Evolutionary conservation across 768 basidiomycete species (phyloP), one percentile per base, ranked within the genome.

Genomic region (Leccinum subgranulosum): DNA sequence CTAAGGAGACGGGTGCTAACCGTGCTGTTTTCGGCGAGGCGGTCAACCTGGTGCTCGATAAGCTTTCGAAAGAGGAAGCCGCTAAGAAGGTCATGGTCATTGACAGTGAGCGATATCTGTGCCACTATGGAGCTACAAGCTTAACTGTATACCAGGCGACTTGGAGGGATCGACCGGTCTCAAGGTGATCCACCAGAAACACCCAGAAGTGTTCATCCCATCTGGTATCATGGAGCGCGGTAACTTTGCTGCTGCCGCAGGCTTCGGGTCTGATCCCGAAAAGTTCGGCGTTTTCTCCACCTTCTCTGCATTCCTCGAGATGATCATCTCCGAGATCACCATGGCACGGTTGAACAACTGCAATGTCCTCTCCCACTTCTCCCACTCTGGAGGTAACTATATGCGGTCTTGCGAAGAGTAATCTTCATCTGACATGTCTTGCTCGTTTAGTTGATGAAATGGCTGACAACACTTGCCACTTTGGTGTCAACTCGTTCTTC

Each of bases 311-410:
- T 94, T 94, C 80, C 79, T 92, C 57, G 92, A 94, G 81, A 94
- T 94, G 92, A 78, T 90, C 50, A 73, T 94, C 54, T 92, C 90
- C 5, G 92, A 94, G 72, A 76, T 93, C 52, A 94, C 92, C 11
- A 94, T 94, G 92, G 92, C 92, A n/a, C 83, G 92, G 53, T 73
- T 94, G 70, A 94, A 94, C 73, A 80, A 88, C 64, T 90, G 89
- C 78, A 94, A 94, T 67, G 86, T 94, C 9, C 81, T 94, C 23
- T 87, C 81, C 66, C 92, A 94, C 75, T 94, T 93, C 77, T 93
- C 91, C 23, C 92, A 94, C 74, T 87, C 91, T 23, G 92, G 92
- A 60, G 85, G 86, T 87, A 69, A 53, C 81, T 64, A 41, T 73
- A 28, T 49, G 23, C 64, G 34, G 19, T 49, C 15, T 21, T 12